phyloP scores from a whole-genome alignment of 2,329 filamentous ascomycete species.

The Bimuria novae-zelandiae region DNA sequence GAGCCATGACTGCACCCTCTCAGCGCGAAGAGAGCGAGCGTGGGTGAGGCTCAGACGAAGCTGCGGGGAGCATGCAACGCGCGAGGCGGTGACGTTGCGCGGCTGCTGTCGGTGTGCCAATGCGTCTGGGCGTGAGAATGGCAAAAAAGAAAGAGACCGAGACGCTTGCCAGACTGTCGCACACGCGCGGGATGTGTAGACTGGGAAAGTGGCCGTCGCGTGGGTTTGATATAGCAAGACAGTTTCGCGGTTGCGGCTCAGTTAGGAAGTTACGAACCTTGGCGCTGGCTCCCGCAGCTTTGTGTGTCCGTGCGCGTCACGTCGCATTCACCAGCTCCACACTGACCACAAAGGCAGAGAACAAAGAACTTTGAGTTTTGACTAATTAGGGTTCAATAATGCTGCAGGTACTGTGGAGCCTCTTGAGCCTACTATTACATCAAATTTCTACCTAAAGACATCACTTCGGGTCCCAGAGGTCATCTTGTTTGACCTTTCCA shows the following conservation, averaged over 20 bases:
- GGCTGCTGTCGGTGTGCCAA: neutral
- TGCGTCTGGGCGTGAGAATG: slow-evolving; percentile 1
- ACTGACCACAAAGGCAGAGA: neutral
- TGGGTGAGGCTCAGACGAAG: slow-evolving; percentile 24
- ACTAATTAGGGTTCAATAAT: too few relatives aligned
- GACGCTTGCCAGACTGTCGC: slow-evolving; percentile 15
- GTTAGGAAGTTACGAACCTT: neutral
- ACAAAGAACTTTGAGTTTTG: too few relatives aligned
- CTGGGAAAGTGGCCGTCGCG: slow-evolving; percentile 24
- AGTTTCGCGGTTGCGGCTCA: slow-evolving; percentile 22
- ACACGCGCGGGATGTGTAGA: slow-evolving; percentile 12
- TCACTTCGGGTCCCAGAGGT: too few relatives aligned
- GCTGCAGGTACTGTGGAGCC: too few relatives aligned
- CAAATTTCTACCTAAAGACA: too few relatives aligned
- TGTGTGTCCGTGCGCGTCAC: neutral
- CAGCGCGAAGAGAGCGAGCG: slow-evolving; percentile 32
- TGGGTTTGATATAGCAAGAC: slow-evolving; percentile 13
- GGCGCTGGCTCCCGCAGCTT: neutral
- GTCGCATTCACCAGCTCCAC: slow-evolving; percentile 1
- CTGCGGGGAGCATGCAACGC: slow-evolving; percentile 37
- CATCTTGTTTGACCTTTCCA: too few relatives aligned
- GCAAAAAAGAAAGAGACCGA: slow-evolving; percentile 7
- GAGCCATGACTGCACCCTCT: slow-evolving; percentile 54
- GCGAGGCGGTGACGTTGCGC: slow-evolving; percentile 8
- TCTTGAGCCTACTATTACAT: too few relatives aligned